phyloP scores from a whole-genome alignment of 2,329 filamentous ascomycete species.

The Malbranchea zuffiana region DNA sequence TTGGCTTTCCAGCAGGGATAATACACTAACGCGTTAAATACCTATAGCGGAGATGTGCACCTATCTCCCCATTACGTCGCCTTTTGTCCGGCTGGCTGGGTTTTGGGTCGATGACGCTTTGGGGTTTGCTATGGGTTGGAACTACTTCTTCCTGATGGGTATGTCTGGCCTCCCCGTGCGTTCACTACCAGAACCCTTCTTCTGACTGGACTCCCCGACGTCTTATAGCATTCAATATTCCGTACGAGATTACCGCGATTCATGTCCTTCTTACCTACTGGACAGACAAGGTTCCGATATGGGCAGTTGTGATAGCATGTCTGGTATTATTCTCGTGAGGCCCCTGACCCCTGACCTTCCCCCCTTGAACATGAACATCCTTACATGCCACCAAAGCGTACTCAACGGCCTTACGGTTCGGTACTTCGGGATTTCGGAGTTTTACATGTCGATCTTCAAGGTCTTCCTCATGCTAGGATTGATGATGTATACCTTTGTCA shows the following conservation, averaged over 20 bases:
- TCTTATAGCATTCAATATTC: slow-evolving; percentile 19
- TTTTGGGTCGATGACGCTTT: slow-evolving; percentile 24
- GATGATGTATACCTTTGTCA: slow-evolving; percentile 53
- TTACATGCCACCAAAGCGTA: slow-evolving; percentile 11
- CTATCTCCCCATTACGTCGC: slow-evolving; percentile 21
- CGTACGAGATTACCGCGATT: slow-evolving; percentile 31
- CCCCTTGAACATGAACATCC: not conserved
- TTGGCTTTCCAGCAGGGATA: not conserved
- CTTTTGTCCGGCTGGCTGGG: slow-evolving; percentile 19
- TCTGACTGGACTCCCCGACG: not conserved
- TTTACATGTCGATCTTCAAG: slow-evolving; percentile 37
- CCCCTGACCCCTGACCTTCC: slow-evolving; percentile 30
- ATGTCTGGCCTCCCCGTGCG: slow-evolving; percentile 1
- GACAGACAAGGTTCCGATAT: slow-evolving; percentile 30
- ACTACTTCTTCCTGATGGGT: slow-evolving; percentile 22
- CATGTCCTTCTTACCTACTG: slow-evolving; percentile 31
- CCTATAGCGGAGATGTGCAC: slow-evolving; percentile 22
- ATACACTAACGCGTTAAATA: not conserved
- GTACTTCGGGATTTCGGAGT: slow-evolving; percentile 38
- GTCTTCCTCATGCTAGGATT: slow-evolving; percentile 25
- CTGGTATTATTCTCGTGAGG: slow-evolving; percentile 31
- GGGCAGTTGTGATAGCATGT: slow-evolving; percentile 28
- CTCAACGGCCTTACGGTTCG: slow-evolving; percentile 36
- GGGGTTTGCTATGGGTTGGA: slow-evolving; percentile 24
- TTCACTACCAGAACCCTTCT: not conserved